Evolutionary conservation across 2,329 filamentous ascomycete genomes (phyloP).

Genomic region (Aspergillus oerlinghausenensis): DNA sequence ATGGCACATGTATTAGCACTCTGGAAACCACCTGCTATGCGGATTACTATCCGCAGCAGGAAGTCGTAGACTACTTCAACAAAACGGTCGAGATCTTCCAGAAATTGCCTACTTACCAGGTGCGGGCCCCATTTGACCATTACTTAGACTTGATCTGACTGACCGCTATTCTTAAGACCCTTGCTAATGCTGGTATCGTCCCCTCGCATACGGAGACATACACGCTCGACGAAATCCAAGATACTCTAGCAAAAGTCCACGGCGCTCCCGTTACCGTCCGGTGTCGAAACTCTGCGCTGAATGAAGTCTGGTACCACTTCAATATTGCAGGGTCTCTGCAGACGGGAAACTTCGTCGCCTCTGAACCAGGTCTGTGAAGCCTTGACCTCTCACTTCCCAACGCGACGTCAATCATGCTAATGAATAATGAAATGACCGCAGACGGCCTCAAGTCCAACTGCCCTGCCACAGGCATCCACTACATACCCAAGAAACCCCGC

Average conservation of each 20-base stretch:
- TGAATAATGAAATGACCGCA: slow-evolving; percentile 5
- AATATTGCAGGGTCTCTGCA: slow-evolving; percentile 49
- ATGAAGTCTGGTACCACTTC: slow-evolving; percentile 61
- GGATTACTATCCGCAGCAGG: slow-evolving; percentile 56
- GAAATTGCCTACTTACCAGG: slow-evolving; percentile 59
- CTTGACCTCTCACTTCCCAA: not conserved
- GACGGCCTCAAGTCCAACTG: slow-evolving; percentile 61
- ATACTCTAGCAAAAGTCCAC: slow-evolving; percentile 51
- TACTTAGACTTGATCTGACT: slow-evolving; percentile 3
- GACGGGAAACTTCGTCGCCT: slow-evolving; percentile 30
- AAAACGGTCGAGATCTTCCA: slow-evolving; percentile 63
- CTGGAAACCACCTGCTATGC: slow-evolving; percentile 63
- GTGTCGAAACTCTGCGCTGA: slow-evolving; percentile 47
- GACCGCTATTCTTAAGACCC: slow-evolving; percentile 35
- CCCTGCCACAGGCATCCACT: slow-evolving; percentile 58
- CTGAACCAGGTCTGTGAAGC: slow-evolving; percentile 29
- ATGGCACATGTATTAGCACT: slow-evolving; percentile 70
- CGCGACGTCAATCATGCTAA: not conserved
- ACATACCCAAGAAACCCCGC: slow-evolving; percentile 54
- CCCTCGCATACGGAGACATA: slow-evolving; percentile 55
- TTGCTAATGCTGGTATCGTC: slow-evolving; percentile 57
- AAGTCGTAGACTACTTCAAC: slow-evolving; percentile 66
- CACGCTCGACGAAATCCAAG: slow-evolving; percentile 54
- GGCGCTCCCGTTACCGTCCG: slow-evolving; percentile 56
- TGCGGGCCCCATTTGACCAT: slow-evolving; percentile 19